Base-by-base conservation (phyloP, 805 yeast genomes). In the Starmerella geochares region DNA sequence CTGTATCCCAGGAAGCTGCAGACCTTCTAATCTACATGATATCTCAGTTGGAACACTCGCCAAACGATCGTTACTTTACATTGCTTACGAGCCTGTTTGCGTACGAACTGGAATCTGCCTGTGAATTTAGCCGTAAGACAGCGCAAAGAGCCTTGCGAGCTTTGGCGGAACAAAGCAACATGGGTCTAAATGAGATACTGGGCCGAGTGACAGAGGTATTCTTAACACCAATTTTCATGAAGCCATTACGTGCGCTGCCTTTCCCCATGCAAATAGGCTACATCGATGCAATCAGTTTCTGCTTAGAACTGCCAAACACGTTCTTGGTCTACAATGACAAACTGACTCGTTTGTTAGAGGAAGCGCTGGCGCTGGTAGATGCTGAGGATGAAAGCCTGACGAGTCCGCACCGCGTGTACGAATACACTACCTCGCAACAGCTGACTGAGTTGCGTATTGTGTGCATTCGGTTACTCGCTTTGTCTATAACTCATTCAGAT, bases 231-330 rank as follows among this genome's bases (percentile, higher is more conserved):
- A 92, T 92, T 20, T 94, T 92, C 70, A 95, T 95, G 3, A 92
- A 92, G 62, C 99, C 99, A 0, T 68, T 92, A 51, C 74, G 99
- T 55, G 99, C 99, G 0, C 72, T 92, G 54, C 98, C 99, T 0
- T 92, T 94, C 69, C 92, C 95, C 4, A 92, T 90, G 95, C 98
- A 94, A 67, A 92, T 92, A 50, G 98, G 98, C 32, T 88, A 92
- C 64, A 88, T 92, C 54, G 97, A 92, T 65, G 97, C 97, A 1
- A 85, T 92, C n/a, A 81, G 95, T 0, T 94, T 81, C 65, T 90
- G 96, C 62, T 69, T 92, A 51, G 79, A 82, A 1, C 71, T 90
- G 44, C 92, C 86, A 11, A 76, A 83, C 54, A 75, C 95, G 0
- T 87, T 90, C 58, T 69, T 90, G 56, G 81, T 81, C 9, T 90